phyloP scores from a whole-genome alignment of 164 flowering plant genomes.

The Platanus orientalis region DNA sequence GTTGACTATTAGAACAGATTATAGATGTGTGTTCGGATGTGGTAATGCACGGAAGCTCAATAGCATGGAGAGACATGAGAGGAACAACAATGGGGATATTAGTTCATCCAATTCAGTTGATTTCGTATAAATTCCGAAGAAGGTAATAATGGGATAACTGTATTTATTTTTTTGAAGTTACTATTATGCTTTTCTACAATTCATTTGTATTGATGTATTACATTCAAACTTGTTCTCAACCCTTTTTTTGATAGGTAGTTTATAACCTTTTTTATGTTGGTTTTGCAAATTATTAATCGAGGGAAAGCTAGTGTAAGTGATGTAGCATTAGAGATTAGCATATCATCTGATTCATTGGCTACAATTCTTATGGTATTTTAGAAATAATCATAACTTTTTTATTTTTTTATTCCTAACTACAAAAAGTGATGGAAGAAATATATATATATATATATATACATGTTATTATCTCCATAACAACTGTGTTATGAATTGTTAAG shows the following conservation, averaged over 20 bases:
- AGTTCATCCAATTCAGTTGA: slow-evolving; percentile 26
- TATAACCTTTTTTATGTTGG: no score
- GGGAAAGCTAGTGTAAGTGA: slow-evolving; percentile 64
- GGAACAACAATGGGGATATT: slow-evolving; percentile 23
- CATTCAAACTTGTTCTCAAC: neutral
- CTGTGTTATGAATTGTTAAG: no score
- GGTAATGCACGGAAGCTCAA: slow-evolving; percentile 24
- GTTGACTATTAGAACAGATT: slow-evolving; percentile 19
- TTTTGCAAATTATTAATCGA: slow-evolving; percentile 56
- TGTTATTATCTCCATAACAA: no score
- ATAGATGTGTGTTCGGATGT: slow-evolving; percentile 19
- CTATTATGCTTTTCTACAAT: neutral
- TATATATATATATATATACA: no score
- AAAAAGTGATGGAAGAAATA: neutral
- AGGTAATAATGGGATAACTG: slow-evolving; percentile 36
- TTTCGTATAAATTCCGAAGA: slow-evolving; percentile 44
- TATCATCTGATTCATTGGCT: slow-evolving; percentile 48
- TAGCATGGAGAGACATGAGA: slow-evolving; percentile 20
- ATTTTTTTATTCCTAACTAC: neutral
- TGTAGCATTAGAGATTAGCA: slow-evolving; percentile 69
- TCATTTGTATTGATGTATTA: neutral
- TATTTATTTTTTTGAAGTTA: neutral
- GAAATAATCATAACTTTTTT: neutral
- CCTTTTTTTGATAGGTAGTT: no score
- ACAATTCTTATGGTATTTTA: slow-evolving; percentile 51